These are phyloP conservation scores for Heterobasidion irregulare DNA, from an alignment of 1,284 basidiomycete species.

Conservation along the genomic window DNA sequence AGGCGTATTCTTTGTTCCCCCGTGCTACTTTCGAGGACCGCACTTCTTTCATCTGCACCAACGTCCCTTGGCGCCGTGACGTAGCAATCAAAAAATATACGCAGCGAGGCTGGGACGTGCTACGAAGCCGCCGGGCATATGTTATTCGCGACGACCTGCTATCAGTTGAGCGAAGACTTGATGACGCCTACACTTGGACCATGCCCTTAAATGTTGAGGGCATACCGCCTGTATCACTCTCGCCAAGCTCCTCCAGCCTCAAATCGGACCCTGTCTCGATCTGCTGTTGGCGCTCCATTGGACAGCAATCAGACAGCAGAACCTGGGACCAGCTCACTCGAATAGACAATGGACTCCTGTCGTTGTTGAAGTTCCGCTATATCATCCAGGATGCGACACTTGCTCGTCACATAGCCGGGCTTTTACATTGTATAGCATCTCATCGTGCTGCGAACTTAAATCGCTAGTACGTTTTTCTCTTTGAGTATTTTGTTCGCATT, in stretches of 20 bases:
- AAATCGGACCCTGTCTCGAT: neutral
- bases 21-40: neutral
- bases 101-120: neutral
- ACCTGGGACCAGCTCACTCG: no score
- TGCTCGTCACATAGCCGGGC: no score
- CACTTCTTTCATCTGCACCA: neutral
- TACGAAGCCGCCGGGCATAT: neutral
- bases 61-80: neutral
- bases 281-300: neutral
- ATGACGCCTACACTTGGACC: neutral
- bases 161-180: neutral
- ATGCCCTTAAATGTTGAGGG: neutral
- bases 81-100: constrained; percentile 6
- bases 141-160: no score
- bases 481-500: no score
- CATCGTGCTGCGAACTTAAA: no score
- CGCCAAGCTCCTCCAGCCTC: no score
- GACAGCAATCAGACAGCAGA: no score
- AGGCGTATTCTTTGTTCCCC: neutral
- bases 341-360: no score
- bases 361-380: no score
- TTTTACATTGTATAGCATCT: no score
- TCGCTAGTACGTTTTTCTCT: no score
- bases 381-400: no score
- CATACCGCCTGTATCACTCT: neutral